These are phyloP conservation scores for Erythrophleum fordii DNA, from an alignment of 306 rosid genomes.

Conservation along the genomic window DNA sequence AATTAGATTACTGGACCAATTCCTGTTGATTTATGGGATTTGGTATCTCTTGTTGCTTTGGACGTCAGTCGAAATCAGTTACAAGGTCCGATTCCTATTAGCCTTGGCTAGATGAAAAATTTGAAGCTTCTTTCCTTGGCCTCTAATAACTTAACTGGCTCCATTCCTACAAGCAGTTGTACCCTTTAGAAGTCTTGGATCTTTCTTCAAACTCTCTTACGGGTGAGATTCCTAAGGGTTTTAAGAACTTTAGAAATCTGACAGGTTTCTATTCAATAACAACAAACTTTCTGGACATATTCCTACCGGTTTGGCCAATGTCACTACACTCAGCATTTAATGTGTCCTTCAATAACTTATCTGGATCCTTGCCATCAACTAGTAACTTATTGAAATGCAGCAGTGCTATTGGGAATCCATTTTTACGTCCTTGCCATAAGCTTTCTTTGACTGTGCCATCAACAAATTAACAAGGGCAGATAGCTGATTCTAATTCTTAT, in stretches of 20 bases:
- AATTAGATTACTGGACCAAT: too few species aligned
- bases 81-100: constrained; percentile 62
- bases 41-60: constrained; percentile 59
- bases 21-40: constrained; percentile 53
- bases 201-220: too few species aligned
- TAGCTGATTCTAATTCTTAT: too few species aligned
- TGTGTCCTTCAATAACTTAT: constrained; percentile 87
- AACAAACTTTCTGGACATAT: constrained; percentile 81
- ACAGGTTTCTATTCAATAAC: constrained; percentile 64
- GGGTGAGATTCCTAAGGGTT: constrained; percentile 74
- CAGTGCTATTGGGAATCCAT: too few species aligned
- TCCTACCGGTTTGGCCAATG: constrained; percentile 78
- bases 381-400: constrained; percentile 68
- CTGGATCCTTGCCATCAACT: constrained; percentile 75
- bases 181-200: too few species aligned
- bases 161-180: too few species aligned
- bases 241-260: constrained; percentile 64
- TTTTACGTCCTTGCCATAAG: too few species aligned
- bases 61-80: constrained; percentile 73
- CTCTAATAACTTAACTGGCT: too few species aligned
- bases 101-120: constrained; percentile 60
- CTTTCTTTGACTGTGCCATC: too few species aligned
- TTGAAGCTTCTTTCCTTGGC: constrained; percentile 67
- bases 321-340: constrained; percentile 66
- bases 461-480: too few species aligned